Percentiles rank a stretch among this genome's conserved stretches.
These are phyloP conservation scores for Fragaria nilgerrensis DNA, from an alignment of 306 rosid species.

Conservation along the genomic window DNA sequence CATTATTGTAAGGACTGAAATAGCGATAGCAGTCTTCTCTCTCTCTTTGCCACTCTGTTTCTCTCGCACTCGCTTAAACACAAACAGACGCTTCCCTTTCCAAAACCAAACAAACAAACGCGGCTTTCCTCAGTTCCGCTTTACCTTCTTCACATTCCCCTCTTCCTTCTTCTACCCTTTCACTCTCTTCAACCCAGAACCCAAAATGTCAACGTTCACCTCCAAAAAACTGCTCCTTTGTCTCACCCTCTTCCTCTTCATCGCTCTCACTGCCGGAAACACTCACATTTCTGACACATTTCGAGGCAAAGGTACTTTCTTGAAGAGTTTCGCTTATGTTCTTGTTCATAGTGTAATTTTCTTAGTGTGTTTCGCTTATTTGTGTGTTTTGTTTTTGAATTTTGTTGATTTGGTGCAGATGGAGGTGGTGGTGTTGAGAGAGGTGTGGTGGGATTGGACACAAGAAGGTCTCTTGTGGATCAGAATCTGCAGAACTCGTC, in stretches of 20 bases:
- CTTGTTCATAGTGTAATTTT: neutral
- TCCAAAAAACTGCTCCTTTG: conserved; percentile 15
- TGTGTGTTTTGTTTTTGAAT: neutral
- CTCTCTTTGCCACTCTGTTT: neutral
- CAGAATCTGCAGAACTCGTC: conserved; percentile 35
- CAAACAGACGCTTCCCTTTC: conserved; percentile 1
- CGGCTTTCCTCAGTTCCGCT: neutral
- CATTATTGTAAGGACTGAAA: neutral
- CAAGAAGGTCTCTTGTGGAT: conserved; percentile 48
- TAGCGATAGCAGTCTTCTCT: neutral
- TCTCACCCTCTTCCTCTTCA: conserved; percentile 17
- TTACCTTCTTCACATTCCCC: neutral
- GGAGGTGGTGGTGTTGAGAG: conserved; percentile 12
- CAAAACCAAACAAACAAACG: neutral
- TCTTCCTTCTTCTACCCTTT: neutral
- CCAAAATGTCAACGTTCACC: conserved; percentile 40
- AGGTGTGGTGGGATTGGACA: conserved; percentile 38
- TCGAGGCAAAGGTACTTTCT: neutral
- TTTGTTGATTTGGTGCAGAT: conserved; percentile 13
- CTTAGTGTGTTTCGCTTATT: neutral
- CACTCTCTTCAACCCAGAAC: neutral
- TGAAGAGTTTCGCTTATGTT: neutral
- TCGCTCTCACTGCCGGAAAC: conserved; percentile 17
- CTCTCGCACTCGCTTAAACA: neutral
- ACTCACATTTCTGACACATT: conserved; percentile 10